phyloP scores from a whole-genome alignment of 352 stramenopile genomes.

The Paralagenidium karlingii region DNA sequence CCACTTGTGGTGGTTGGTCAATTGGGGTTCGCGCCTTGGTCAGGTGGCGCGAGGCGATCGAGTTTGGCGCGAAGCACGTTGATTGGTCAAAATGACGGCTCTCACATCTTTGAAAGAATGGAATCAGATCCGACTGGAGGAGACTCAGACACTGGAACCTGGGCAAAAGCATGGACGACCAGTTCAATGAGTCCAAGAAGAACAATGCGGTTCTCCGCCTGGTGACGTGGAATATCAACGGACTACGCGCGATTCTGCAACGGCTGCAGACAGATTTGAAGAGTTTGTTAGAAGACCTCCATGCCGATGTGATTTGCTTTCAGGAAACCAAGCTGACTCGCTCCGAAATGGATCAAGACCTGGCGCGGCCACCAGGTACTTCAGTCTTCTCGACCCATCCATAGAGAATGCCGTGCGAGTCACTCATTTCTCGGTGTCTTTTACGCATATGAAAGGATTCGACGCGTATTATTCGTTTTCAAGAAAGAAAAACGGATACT shows the following conservation, averaged over 20 bases:
- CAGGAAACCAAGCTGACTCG: constrained; percentile 82
- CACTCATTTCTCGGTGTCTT: neutral
- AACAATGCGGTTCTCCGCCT: constrained; percentile 16
- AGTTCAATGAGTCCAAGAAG: neutral
- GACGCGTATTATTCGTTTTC: constrained; percentile 82
- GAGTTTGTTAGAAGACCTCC: constrained; percentile 35
- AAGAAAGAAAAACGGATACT: constrained; percentile 48
- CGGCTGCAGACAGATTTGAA: constrained; percentile 24
- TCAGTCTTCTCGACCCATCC: neutral
- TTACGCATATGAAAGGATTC: constrained; percentile 16
- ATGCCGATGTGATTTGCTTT: constrained; percentile 68
- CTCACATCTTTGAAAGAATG: too few relatives aligned
- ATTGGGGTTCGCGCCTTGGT: too few relatives aligned
- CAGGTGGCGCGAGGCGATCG: too few relatives aligned
- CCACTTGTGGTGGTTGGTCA: too few relatives aligned
- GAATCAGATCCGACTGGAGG: too few relatives aligned
- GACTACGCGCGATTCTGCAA: constrained; percentile 60
- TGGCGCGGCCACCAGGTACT: constrained; percentile 44
- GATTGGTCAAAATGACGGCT: too few relatives aligned
- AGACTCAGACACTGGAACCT: too few relatives aligned
- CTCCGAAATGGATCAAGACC: constrained; percentile 63
- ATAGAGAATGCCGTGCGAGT: too few relatives aligned
- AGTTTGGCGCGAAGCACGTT: too few relatives aligned
- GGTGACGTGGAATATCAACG: constrained; percentile 83
- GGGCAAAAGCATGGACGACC: too few relatives aligned